Base-by-base conservation (phyloP, 495 filamentous ascomycete species). In the Echria macrotheca region DNA sequence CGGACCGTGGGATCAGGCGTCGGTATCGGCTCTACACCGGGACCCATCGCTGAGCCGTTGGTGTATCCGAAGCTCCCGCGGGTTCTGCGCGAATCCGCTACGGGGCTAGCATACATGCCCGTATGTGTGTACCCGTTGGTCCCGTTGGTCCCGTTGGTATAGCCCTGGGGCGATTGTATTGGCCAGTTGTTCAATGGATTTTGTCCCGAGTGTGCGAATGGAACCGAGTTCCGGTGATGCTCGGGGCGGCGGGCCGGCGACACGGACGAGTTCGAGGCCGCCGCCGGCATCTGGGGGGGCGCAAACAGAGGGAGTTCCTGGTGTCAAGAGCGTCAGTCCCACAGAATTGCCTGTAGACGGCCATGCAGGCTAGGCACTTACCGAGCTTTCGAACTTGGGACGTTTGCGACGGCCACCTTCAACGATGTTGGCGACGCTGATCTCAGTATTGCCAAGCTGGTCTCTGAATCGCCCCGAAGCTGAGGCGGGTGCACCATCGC, bases 351-450 rank as follows among this genome's bases (percentile, higher is more conserved):
- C n/a, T n/a, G n/a, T n/a, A n/a, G n/a, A n/a, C n/a, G n/a, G 17
- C n/a, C 7, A 17, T 10, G 51, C 24, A 50, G 47, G 38, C 18
- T 6, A 35, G 19, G 35, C 57, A 33, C 89, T 81, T 79, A 96
- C 90, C 56, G 90, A 95, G 69, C 90, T 96, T 56, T 95, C 89
- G 65, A 98, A 98, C 72, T 96, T 96, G 53, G 93, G 87, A 61
- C 89, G 81, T 76, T 98, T 96, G 54, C 93, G 81, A 67, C 93
- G 83, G 54, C 89, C 89, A 58, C 94, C 93, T 68, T 97, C 91
- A 47, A 98, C 85, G 68, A 98, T 97, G 60, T 98, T 98, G 49
- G 95, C 88, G 54, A 96, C 78, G 66, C 91, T 96, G 60, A 98
- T 98, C 49, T 97, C 93, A 3, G 93, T 90, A 61, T 87, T 94